These are phyloP conservation scores for Digitaria exilis DNA, from an alignment of 202 grass and related monocot genomes.

Conservation along the genomic window DNA sequence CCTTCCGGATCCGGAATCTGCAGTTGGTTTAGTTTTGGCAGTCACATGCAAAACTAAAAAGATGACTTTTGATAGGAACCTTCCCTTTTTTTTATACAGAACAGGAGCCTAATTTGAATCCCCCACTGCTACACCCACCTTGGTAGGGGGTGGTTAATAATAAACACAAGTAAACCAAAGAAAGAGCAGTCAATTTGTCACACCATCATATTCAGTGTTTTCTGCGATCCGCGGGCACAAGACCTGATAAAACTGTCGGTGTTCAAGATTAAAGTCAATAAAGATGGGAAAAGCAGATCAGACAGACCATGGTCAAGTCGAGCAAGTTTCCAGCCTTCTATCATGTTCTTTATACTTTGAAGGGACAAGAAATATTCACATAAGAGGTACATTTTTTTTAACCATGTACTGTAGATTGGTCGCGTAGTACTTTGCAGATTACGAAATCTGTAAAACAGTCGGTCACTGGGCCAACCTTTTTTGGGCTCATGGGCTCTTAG, in stretches of 20 bases:
- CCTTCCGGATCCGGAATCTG: background rate
- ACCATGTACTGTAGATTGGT: too few species aligned
- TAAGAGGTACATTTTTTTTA: background rate
- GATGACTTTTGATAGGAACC: too few species aligned
- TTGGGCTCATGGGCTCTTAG: background rate
- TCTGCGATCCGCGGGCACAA: background rate
- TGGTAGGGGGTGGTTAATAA: background rate
- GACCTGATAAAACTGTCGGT: background rate
- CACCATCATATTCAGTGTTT: background rate
- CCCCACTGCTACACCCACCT: background rate
- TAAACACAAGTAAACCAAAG: background rate
- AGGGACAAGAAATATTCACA: background rate
- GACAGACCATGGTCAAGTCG: background rate
- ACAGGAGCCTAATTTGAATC: too few species aligned
- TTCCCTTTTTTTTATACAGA: too few species aligned
- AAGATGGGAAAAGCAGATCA: slow-evolving; percentile 19
- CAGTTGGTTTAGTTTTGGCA: background rate
- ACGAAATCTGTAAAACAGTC: too few species aligned
- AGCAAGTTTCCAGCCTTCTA: background rate
- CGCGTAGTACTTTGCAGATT: too few species aligned
- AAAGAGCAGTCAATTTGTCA: slow-evolving; percentile 5
- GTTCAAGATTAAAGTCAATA: slow-evolving; percentile 11
- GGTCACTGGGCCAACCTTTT: background rate
- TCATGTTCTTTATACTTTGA: background rate
- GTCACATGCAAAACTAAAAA: too few species aligned